Percentiles rank a stretch among this genome's conserved stretches.
phyloP scores from a whole-genome alignment of 108 stramenopile genomes.

The Fragilariopsis cylindrus region DNA sequence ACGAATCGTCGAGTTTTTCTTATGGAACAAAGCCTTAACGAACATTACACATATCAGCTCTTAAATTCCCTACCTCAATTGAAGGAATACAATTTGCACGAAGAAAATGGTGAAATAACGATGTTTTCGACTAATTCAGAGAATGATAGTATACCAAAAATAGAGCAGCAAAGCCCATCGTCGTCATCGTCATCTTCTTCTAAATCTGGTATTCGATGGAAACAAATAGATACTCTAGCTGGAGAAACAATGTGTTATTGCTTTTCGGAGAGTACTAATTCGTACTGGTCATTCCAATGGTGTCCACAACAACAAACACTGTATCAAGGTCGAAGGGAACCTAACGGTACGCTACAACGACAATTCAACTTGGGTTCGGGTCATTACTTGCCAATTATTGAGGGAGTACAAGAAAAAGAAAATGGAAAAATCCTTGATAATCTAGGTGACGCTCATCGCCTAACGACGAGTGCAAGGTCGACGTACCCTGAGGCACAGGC shows the following conservation, averaged over 20 bases:
- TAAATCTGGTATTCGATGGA: constrained; percentile 18
- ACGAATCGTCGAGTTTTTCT: constrained; percentile 23
- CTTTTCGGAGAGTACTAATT: constrained; percentile 19
- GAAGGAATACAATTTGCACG: constrained; percentile 17
- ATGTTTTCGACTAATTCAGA: too few relatives aligned
- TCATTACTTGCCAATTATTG: neutral
- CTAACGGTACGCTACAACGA: neutral
- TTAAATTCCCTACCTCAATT: constrained; percentile 17
- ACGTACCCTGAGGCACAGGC: constrained; percentile 9
- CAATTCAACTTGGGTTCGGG: constrained; percentile 1
- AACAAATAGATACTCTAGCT: neutral
- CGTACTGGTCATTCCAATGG: constrained; percentile 46
- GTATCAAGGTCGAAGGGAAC: constrained; percentile 19
- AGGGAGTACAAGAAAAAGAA: neutral
- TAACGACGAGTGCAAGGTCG: neutral
- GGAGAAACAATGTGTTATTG: constrained; percentile 18
- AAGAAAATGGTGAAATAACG: neutral
- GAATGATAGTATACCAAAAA: neutral
- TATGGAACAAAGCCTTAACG: constrained; percentile 23
- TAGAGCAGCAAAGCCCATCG: neutral
- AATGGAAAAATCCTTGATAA: neutral
- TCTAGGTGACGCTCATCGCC: neutral
- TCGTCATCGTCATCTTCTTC: neutral
- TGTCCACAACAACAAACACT: constrained; percentile 24
- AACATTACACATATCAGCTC: constrained; percentile 27